phyloP scores from a whole-genome alignment of 1,284 basidiomycete species.

The Apiotrichum laibachii region DNA sequence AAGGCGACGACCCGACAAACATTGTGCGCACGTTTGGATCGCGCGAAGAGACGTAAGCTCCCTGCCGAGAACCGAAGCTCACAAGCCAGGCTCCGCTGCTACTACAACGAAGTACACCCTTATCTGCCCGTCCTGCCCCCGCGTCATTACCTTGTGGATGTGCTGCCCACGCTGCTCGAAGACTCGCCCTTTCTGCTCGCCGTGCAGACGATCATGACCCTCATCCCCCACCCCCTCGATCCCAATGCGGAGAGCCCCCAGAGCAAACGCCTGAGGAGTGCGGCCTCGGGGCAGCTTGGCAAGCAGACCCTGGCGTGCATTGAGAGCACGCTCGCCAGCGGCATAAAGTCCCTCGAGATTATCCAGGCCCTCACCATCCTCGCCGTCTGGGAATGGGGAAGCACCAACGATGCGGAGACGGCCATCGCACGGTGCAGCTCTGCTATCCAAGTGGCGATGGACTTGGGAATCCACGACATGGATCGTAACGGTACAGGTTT shows the following conservation, averaged over 20 bases:
- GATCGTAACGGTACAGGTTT: constrained; percentile 26
- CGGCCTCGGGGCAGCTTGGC: constrained; percentile 30
- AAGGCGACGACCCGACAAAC: constrained; percentile 38
- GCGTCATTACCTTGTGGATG: constrained; percentile 34
- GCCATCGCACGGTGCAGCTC: constrained; percentile 26
- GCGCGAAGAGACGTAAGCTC: constrained; percentile 41
- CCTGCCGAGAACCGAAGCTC: neutral
- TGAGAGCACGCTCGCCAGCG: constrained; percentile 13
- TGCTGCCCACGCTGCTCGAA: constrained; percentile 33
- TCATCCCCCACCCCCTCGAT: constrained; percentile 47
- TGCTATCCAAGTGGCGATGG: constrained; percentile 41
- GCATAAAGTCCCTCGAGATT: constrained; percentile 33
- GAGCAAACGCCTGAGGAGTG: constrained; percentile 41
- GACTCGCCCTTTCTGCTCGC: constrained; percentile 51
- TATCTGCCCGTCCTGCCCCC: constrained; percentile 49
- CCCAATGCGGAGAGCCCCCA: constrained; percentile 36
- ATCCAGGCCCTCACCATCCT: constrained; percentile 48
- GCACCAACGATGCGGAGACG: constrained; percentile 33
- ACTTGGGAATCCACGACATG: constrained; percentile 46
- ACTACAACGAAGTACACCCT: constrained; percentile 51
- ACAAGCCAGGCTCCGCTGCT: constrained; percentile 37
- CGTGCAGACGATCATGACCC: constrained; percentile 46
- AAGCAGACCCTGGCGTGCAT: constrained; percentile 26
- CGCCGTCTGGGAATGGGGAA: constrained; percentile 50
- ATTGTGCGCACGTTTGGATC: constrained; percentile 37